Conservation (phyloP, 768 basidiomycete genomes). For the Daedaleopsis nitida region DNA sequence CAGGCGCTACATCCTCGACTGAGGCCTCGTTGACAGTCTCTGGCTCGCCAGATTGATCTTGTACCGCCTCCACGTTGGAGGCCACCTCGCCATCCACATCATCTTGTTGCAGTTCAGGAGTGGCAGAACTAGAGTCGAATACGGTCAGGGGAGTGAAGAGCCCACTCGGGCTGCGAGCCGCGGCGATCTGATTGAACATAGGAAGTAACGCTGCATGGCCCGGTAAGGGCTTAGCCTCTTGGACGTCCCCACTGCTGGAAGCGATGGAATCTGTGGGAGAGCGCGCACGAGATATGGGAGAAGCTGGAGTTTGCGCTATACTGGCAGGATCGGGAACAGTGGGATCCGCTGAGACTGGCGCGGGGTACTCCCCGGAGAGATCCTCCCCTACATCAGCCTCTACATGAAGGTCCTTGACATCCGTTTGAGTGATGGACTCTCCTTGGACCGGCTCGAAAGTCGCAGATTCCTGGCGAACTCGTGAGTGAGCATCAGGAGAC, state of each 20-base stretch:
- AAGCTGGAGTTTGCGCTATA: slow-evolving; percentile 16
- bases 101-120: slow-evolving; percentile 18
- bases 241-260: not conserved
- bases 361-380: slow-evolving; percentile 26
- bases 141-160: slow-evolving; percentile 44
- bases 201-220: slow-evolving; percentile 3
- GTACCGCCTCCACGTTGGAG: not conserved
- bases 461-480: slow-evolving; percentile 1
- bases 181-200: slow-evolving; percentile 6
- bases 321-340: slow-evolving; percentile 41
- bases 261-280: not conserved
- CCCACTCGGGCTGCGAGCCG: slow-evolving; percentile 28
- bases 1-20: too few species aligned
- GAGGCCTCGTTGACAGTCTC: too few species aligned
- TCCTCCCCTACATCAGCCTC: not conserved
- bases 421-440: not conserved
- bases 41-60: not conserved
- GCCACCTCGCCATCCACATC: not conserved
- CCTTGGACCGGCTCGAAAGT: not conserved
- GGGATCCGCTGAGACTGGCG: slow-evolving; percentile 46
- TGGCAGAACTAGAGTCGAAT: slow-evolving; percentile 40
- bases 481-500: not conserved
- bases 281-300: slow-evolving; percentile 11
- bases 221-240: not conserved
- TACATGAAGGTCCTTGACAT: not conserved